Percentiles rank a stretch among this genome's conserved stretches.
Conservation (phyloP, 495 filamentous ascomycete genomes). For the Lasiosphaeria hispida region DNA sequence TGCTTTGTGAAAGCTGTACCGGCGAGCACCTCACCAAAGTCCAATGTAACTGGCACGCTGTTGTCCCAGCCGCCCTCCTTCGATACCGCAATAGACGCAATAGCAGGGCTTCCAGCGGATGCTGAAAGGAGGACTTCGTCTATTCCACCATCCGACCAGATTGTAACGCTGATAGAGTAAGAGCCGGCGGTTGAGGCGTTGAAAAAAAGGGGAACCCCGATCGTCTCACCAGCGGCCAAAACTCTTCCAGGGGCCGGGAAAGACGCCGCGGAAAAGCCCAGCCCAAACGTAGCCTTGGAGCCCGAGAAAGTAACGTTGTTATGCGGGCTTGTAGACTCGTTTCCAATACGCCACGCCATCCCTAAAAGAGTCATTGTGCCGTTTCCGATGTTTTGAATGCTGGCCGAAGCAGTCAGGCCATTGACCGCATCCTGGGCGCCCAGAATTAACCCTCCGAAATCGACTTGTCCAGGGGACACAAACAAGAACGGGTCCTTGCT, state of each 20-base stretch:
- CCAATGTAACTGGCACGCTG: slow-evolving; percentile 33
- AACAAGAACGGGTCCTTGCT: slow-evolving; percentile 33
- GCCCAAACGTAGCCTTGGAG: slow-evolving; percentile 25
- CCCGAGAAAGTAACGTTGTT: slow-evolving; percentile 14
- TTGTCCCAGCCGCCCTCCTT: slow-evolving; percentile 50
- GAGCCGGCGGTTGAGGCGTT: slow-evolving; percentile 38
- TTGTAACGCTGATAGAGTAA: slow-evolving; percentile 39
- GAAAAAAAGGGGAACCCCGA: slow-evolving; percentile 40
- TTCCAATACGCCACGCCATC: slow-evolving; percentile 33
- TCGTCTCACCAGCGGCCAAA: slow-evolving; percentile 29
- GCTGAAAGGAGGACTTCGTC: slow-evolving; percentile 40
- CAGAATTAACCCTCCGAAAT: slow-evolving; percentile 42
- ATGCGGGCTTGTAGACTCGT: slow-evolving; percentile 31
- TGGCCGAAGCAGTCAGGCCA: slow-evolving; percentile 28
- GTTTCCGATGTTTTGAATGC: slow-evolving; percentile 37
- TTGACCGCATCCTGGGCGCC: slow-evolving; percentile 23
- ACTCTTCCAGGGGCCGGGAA: slow-evolving; percentile 39
- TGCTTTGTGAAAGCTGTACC: slow-evolving; percentile 35
- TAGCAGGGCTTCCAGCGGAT: slow-evolving; percentile 35
- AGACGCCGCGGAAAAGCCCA: slow-evolving; percentile 35
- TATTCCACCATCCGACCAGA: slow-evolving; percentile 42
- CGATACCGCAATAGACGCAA: slow-evolving; percentile 47
- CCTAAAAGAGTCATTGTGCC: slow-evolving; percentile 32
- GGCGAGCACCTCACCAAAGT: slow-evolving; percentile 46
- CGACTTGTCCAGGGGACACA: slow-evolving; percentile 34